phyloP scores from a whole-genome alignment of 306 rosid genomes.

The Acmispon strigosus region DNA sequence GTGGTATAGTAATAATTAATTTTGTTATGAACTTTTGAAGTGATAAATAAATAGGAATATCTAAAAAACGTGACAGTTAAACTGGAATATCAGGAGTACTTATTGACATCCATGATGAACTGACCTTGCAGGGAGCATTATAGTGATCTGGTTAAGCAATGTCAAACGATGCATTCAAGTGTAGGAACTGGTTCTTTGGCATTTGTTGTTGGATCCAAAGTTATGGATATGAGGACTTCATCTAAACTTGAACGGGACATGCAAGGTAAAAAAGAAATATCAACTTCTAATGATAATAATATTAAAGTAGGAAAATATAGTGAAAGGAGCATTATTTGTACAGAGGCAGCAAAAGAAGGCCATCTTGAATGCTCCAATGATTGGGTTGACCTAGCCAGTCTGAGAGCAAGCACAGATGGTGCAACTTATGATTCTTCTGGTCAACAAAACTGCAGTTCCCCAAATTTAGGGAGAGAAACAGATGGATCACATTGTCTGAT shows the following conservation, averaged over 20 bases:
- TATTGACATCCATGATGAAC: slow-evolving; percentile 12
- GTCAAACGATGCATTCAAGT: slow-evolving; percentile 85
- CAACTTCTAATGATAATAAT: slow-evolving; percentile 39
- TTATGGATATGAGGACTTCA: slow-evolving; percentile 85
- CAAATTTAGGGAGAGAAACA: slow-evolving; percentile 39
- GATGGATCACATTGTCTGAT: slow-evolving; percentile 39
- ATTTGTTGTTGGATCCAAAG: slow-evolving; percentile 83
- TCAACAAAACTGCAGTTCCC: slow-evolving; percentile 43
- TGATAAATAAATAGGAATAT: too few relatives aligned
- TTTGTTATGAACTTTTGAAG: too few relatives aligned
- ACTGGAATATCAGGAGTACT: neutral
- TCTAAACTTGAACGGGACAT: slow-evolving; percentile 45
- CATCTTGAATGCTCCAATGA: slow-evolving; percentile 49
- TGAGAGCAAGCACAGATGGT: slow-evolving; percentile 51
- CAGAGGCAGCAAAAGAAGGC: slow-evolving; percentile 34
- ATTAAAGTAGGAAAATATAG: slow-evolving; percentile 36
- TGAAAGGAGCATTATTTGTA: slow-evolving; percentile 43
- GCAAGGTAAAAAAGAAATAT: slow-evolving; percentile 41
- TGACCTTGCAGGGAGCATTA: slow-evolving; percentile 71
- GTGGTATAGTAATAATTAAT: too few relatives aligned
- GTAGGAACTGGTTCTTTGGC: slow-evolving; percentile 95
- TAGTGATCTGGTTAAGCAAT: slow-evolving; percentile 64
- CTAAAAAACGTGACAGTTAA: too few relatives aligned
- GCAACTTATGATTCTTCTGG: slow-evolving; percentile 41
- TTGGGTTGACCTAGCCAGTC: slow-evolving; percentile 44